Conservation (phyloP, 805 yeast genomes). For the Pichia kluyveri region DNA sequence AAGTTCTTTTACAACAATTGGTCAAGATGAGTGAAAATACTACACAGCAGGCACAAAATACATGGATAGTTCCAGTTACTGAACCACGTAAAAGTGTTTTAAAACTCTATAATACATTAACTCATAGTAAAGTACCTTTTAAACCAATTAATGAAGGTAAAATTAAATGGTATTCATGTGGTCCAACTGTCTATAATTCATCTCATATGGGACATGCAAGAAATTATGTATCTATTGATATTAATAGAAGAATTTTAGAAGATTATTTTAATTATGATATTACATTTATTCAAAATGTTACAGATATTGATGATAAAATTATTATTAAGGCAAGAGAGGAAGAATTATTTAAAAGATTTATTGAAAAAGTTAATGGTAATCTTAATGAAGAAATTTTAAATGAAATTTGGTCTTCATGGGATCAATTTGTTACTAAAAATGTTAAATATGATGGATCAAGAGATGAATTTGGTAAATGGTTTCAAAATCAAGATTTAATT, state of each 20-base stretch:
- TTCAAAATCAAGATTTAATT: conserved; percentile 34
- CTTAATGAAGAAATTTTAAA: conserved; percentile 29
- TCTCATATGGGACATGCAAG: conserved; percentile 99
- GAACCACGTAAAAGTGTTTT: conserved; percentile 24
- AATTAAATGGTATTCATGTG: conserved; percentile 95
- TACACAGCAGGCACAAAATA: neutral
- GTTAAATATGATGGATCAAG: conserved; percentile 28
- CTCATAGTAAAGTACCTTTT: conserved; percentile 72
- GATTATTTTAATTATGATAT: conserved; percentile 89
- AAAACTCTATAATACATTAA: conserved; percentile 73
- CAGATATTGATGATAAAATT: conserved; percentile 98
- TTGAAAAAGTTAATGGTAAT: conserved; percentile 21
- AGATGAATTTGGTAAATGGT: conserved; percentile 44
- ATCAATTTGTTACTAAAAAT: conserved; percentile 43
- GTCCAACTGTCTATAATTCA: conserved; percentile 95
- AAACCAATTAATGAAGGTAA: conserved; percentile 55
- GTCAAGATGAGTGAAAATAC: neutral
- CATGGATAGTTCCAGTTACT: conserved; percentile 25
- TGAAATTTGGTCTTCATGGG: conserved; percentile 36
- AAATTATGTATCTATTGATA: conserved; percentile 90
- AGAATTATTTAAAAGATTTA: conserved; percentile 61
- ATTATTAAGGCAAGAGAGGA: conserved; percentile 90
- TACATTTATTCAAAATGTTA: conserved; percentile 87
- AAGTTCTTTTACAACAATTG: conserved; percentile 12
- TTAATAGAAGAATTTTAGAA: conserved; percentile 79